Percentiles rank a stretch among this genome's conserved stretches.
Conservation (phyloP, 768 basidiomycete species). For the Asterophora parasitica region DNA sequence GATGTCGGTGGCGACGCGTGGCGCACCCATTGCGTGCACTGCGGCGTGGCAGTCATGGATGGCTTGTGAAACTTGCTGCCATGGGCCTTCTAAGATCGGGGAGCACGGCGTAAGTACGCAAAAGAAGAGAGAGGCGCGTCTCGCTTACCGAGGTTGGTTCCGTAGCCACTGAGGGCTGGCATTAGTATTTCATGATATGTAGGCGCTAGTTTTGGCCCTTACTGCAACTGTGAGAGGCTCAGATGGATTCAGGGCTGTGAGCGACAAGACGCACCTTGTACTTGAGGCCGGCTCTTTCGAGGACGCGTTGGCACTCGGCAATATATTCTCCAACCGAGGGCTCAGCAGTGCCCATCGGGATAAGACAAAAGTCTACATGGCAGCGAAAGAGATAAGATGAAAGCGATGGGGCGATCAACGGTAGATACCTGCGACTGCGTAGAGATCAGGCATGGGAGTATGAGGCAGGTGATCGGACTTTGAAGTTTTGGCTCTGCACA, state of each 20-base stretch:
- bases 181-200: neutral
- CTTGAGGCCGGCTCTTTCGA: constrained; percentile 77
- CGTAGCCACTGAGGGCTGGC: constrained; percentile 63
- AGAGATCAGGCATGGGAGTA: constrained; percentile 44
- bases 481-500: constrained; percentile 3
- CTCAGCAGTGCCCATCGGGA: constrained; percentile 76
- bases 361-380: constrained; percentile 75
- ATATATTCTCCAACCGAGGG: constrained; percentile 78
- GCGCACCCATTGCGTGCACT: constrained; percentile 71
- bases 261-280: constrained; percentile 54
- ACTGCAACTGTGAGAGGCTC: constrained; percentile 56
- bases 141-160: constrained; percentile 74
- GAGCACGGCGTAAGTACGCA: too few species aligned
- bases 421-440: constrained; percentile 66
- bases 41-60: constrained; percentile 91
- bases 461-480: constrained; percentile 9
- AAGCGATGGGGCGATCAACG: neutral
- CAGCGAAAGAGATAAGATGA: neutral
- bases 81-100: constrained; percentile 63
- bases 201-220: constrained; percentile 23
- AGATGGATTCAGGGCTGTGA: neutral
- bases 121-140: neutral
- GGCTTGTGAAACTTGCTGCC: constrained; percentile 76
- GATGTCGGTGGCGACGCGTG: constrained; percentile 85
- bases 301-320: constrained; percentile 76